phyloP scores from a whole-genome alignment of 805 yeast genomes.

The Saccharomycopsis fodiens region DNA sequence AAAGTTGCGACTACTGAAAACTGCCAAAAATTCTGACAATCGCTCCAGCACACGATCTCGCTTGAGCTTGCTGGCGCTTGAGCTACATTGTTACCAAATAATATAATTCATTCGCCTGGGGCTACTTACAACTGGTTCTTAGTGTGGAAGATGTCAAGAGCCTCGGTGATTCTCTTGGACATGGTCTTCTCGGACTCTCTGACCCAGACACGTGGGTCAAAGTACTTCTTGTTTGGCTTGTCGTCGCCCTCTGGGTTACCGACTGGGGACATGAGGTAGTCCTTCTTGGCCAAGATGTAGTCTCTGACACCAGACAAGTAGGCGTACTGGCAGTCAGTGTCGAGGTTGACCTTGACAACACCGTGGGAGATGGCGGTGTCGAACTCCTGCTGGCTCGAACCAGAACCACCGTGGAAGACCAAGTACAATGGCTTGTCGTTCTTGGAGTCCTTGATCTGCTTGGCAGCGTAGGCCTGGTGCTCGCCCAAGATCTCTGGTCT shows the following conservation, averaged over 20 bases:
- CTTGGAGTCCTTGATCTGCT: conserved; percentile 48
- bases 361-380: conserved; percentile 86
- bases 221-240: conserved; percentile 99
- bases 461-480: conserved; percentile 80
- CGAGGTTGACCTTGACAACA: conserved; percentile 98
- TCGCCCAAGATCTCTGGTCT: conserved; percentile 91
- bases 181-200: conserved; percentile 99
- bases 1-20: too few relatives aligned
- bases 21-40: too few relatives aligned
- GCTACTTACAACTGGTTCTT: conserved; percentile 43
- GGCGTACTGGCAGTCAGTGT: conserved; percentile 98
- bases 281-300: conserved; percentile 93
- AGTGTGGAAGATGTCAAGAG: conserved; percentile 82
- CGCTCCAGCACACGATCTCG: too few relatives aligned
- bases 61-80: too few relatives aligned
- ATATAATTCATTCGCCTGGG: too few relatives aligned
- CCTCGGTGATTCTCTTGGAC: conserved; percentile 76
- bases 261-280: conserved; percentile 78
- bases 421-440: conserved; percentile 75
- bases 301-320: conserved; percentile 96
- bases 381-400: conserved; percentile 88
- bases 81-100: too few relatives aligned
- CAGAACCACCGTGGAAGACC: conserved; percentile 99
- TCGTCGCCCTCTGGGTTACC: conserved; percentile 99
- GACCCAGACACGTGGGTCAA: conserved; percentile 99